phyloP scores from a whole-genome alignment of 1,139 yeast species.

The Pichia sp. region DNA sequence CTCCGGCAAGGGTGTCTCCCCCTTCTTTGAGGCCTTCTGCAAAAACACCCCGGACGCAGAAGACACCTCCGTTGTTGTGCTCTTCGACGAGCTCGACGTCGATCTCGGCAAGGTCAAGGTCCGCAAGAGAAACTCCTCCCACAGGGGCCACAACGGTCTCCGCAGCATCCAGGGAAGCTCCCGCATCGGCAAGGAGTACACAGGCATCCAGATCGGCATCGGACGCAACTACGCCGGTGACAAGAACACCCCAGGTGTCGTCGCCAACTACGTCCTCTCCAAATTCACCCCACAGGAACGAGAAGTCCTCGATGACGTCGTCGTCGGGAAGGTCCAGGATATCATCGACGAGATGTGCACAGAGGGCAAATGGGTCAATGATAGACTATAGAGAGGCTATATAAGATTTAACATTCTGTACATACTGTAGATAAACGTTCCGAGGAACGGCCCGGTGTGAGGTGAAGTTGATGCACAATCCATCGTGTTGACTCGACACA shows the following conservation, averaged over 20 bases:
- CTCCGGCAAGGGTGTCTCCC: conserved; percentile 52
- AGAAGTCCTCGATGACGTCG: conserved; percentile 34
- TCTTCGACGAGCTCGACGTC: conserved; percentile 74
- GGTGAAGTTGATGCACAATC: conserved; percentile 11
- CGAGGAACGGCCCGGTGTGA: conserved; percentile 13
- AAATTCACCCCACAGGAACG: conserved; percentile 41
- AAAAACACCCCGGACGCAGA: conserved; percentile 17
- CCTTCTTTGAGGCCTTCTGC: conserved; percentile 42
- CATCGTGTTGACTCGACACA: conserved; percentile 3
- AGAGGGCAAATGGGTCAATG: conserved; percentile 35
- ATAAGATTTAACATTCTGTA: conserved; percentile 1
- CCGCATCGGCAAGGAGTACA: conserved; percentile 42
- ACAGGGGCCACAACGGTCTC: conserved; percentile 81
- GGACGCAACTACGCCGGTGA: conserved; percentile 52
- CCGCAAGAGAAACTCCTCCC: conserved; percentile 52
- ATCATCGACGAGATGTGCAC: conserved; percentile 37
- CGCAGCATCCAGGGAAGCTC: conserved; percentile 44
- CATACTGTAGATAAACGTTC: conserved; percentile 6
- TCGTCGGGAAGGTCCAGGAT: conserved; percentile 39
- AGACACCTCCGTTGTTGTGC: conserved; percentile 37
- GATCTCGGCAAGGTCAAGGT: conserved; percentile 61
- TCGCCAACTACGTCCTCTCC: conserved; percentile 60
- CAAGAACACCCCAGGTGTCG: conserved; percentile 36
- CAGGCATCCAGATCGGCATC: conserved; percentile 62
- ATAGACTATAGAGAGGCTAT: conserved; percentile 18